A percentile compares a stretch with the other conserved stretches of the same genome.
These are phyloP conservation scores for Hysterium pulicare DNA, from an alignment of 2,329 filamentous ascomycete genomes.

Conservation along the genomic window DNA sequence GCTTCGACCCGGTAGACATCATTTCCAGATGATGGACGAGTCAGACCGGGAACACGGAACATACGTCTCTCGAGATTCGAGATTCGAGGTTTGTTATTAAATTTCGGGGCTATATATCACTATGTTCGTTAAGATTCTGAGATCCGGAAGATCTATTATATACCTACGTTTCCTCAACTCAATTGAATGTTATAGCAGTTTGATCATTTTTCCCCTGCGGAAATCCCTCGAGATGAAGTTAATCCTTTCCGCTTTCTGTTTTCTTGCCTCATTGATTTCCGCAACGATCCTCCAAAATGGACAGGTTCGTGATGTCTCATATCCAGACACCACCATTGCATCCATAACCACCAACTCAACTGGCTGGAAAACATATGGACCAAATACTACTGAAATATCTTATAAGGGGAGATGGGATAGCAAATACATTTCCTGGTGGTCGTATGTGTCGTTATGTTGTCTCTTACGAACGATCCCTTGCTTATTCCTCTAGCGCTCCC, in stretches of 20 bases:
- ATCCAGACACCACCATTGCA: conserved; percentile 34
- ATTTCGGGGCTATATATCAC: too few species aligned
- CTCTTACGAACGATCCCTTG: too few species aligned
- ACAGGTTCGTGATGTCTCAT: conserved; percentile 37
- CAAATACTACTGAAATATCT: conserved; percentile 53
- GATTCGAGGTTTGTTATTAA: too few species aligned
- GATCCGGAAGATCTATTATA: too few species aligned
- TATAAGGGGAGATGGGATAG: conserved; percentile 64
- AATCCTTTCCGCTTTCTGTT: conserved; percentile 3
- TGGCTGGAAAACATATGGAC: conserved; percentile 48
- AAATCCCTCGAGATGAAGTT: conserved; percentile 12
- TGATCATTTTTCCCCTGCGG: background rate
- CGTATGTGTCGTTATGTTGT: conserved; percentile 41
- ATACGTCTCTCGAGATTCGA: too few species aligned
- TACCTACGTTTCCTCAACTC: background rate
- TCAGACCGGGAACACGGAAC: too few species aligned
- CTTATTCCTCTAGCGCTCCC: conserved; percentile 42
- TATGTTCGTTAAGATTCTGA: too few species aligned
- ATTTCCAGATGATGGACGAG: too few species aligned
- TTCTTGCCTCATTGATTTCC: conserved; percentile 17
- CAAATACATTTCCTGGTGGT: conserved; percentile 59
- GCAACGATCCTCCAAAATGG: conserved; percentile 45
- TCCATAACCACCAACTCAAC: conserved; percentile 27
- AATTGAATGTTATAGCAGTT: conserved; percentile 2
- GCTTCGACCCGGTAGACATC: too few species aligned